These are phyloP conservation scores for Bipolaris victoriae DNA, from an alignment of 2,329 filamentous ascomycete species.

Conservation along the genomic window DNA sequence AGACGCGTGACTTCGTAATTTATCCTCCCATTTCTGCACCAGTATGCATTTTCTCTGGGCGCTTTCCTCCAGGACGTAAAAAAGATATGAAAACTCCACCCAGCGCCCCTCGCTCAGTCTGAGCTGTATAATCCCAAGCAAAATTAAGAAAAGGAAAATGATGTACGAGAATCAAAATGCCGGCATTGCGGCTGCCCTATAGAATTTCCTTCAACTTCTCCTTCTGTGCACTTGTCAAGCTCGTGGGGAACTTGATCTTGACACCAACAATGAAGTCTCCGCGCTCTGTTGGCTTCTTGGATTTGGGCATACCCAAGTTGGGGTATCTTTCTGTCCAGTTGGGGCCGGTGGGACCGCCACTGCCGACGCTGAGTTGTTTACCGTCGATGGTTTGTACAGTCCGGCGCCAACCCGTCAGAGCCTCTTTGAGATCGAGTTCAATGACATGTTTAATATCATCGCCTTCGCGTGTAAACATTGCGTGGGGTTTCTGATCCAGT, in stretches of 20 bases:
- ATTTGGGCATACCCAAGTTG: constrained; percentile 88
- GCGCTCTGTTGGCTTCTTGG: constrained; percentile 82
- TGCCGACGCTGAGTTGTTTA: constrained; percentile 79
- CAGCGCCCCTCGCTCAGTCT: constrained; percentile 25
- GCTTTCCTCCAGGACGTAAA: neutral
- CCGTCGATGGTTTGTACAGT: constrained; percentile 95
- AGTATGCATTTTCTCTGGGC: neutral
- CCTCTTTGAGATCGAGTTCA: constrained; percentile 88
- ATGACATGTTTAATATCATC: constrained; percentile 83
- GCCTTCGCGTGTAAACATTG: constrained; percentile 82
- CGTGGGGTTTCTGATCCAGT: constrained; percentile 75
- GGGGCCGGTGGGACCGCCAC: constrained; percentile 83
- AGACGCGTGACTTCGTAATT: constrained; percentile 13
- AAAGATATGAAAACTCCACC: constrained; percentile 20
- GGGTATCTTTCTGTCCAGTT: constrained; percentile 83
- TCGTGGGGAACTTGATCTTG: constrained; percentile 89
- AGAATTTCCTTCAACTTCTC: constrained; percentile 79
- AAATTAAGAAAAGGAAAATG: constrained; percentile 1
- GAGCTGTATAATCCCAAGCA: constrained; percentile 8
- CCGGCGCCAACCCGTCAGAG: constrained; percentile 88
- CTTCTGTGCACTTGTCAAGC: constrained; percentile 79
- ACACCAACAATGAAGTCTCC: constrained; percentile 90
- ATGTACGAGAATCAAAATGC: constrained; percentile 20
- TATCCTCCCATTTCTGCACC: constrained; percentile 5
- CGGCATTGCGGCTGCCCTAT: constrained; percentile 34